Evolutionary conservation across 495 filamentous ascomycete species (phyloP), one percentile per base, ranked within the genome.

Genomic region (Xylaria sp.): DNA sequence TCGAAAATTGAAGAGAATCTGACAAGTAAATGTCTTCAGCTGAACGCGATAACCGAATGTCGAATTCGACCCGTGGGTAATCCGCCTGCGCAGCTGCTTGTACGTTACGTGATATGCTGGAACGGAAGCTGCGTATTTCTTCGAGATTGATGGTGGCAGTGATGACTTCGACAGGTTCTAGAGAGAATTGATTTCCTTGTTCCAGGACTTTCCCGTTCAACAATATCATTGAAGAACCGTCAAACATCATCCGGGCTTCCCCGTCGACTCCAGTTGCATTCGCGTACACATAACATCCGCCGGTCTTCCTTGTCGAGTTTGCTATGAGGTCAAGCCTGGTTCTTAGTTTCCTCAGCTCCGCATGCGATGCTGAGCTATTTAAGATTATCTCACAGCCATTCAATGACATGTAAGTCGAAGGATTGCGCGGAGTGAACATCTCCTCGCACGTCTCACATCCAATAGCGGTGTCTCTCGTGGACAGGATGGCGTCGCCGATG

Each of bases 71-170:
- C 15, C 67, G 24, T 6, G 41, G 26, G 11, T 61, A 69, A 11
- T 69, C 67, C 6, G 57, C 1, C 31, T 69, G 67, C 15, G 17
- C 26, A 79, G 67, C 80, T 12, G 89, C 87, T 77, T 93, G 90
- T 19, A 88, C 61, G 5, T 84, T 85, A 59, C 91, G 77, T n/a
- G 80, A 85, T 19, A 84, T 82, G 2, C 82, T 75, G 24, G 75
- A 87, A 14, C 91, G 82, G 64, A 78, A 86, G 14, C 77, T 76
- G 6, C 90, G 79, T 7, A 94, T 90, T 69, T 92, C 89, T 76
- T 95, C 93, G 1, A 97, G 82, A 68, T 96, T 93, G 0, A 93
- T 84, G 1, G 90, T 93, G 4, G 93, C 93, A 12, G 89, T 92
- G 26, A 93, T 78, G 6, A 97, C 91, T 75, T 95, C 93, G 14